phyloP scores from a whole-genome alignment of 352 stramenopile species.

The Phytophthora constricta region DNA sequence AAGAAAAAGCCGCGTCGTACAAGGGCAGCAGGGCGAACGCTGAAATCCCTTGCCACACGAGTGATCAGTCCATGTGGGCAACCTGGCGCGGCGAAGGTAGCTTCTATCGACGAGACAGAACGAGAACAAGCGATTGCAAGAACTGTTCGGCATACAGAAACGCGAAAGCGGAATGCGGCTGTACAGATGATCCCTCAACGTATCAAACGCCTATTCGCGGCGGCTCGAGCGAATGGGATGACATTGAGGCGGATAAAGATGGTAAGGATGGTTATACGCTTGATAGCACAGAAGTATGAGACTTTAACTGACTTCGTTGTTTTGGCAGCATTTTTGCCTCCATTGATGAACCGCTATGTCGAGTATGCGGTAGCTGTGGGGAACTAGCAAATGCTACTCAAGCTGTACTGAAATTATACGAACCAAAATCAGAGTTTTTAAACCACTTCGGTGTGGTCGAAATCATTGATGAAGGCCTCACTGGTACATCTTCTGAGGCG shows the following conservation, averaged over 20 bases:
- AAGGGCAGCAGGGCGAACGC: background rate
- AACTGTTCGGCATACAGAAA: background rate
- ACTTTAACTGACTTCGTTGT: background rate
- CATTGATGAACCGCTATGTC: background rate
- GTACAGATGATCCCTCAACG: background rate
- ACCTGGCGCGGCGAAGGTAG: background rate
- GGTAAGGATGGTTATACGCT: background rate
- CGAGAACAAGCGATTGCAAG: background rate
- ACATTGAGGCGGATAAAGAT: background rate
- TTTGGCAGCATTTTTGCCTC: conserved; percentile 1
- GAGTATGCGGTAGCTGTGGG: conserved; percentile 1
- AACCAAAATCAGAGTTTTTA: background rate
- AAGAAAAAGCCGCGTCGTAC: background rate
- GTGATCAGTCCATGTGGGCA: background rate
- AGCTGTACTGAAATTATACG: background rate
- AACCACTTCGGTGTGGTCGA: background rate
- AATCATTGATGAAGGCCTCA: background rate
- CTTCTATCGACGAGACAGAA: background rate
- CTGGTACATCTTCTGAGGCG: too few relatives aligned
- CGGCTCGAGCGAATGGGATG: background rate
- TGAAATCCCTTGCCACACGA: background rate
- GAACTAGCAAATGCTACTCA: background rate
- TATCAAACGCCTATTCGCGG: background rate
- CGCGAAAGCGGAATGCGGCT: background rate
- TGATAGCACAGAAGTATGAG: background rate